phyloP scores from a whole-genome alignment of 106 monocot genomes.

The Ottelia alismoides region DNA sequence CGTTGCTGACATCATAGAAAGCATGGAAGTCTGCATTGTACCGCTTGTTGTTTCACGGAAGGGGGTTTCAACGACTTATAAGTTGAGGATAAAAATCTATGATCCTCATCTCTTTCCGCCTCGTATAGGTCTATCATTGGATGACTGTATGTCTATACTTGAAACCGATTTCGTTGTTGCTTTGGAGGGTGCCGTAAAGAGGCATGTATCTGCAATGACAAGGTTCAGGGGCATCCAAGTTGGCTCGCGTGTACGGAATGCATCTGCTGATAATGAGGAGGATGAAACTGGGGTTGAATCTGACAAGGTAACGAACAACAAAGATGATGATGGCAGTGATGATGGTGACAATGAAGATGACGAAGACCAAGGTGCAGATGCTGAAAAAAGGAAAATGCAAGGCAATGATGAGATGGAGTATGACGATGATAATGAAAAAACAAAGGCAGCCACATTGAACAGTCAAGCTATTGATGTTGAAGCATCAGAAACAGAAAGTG shows the following conservation, averaged over 20 bases:
- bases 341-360: slow-evolving; percentile 22
- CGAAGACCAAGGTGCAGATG: slow-evolving; percentile 71
- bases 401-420: slow-evolving; percentile 83
- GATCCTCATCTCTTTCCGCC: slow-evolving; percentile 45
- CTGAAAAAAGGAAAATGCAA: slow-evolving; percentile 65
- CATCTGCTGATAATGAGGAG: slow-evolving; percentile 12
- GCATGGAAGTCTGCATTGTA: slow-evolving; percentile 54
- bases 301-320: slow-evolving; percentile 2
- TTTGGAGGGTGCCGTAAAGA: slow-evolving; percentile 60
- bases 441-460: slow-evolving; percentile 4
- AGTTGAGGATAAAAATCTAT: slow-evolving; percentile 65
- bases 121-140: slow-evolving; percentile 32
- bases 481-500: slow-evolving; percentile 43
- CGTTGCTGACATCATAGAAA: slow-evolving; percentile 67
- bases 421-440: slow-evolving; percentile 66
- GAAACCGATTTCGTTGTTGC: slow-evolving; percentile 31
- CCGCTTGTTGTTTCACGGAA: slow-evolving; percentile 36
- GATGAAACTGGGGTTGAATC: slow-evolving; percentile 13
- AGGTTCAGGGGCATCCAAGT: slow-evolving; percentile 45
- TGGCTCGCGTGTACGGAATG: slow-evolving; percentile 14
- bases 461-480: slow-evolving; percentile 28
- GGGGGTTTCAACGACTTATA: slow-evolving; percentile 40
- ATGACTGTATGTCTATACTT: slow-evolving; percentile 24
- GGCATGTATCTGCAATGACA: slow-evolving; percentile 39
- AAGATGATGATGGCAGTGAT: slow-evolving; percentile 26